A percentile compares a stretch with the other conserved stretches of the same genome.
These are phyloP conservation scores for Gossypium turneri DNA, from an alignment of 345 rosid genomes.

Conservation along the genomic window DNA sequence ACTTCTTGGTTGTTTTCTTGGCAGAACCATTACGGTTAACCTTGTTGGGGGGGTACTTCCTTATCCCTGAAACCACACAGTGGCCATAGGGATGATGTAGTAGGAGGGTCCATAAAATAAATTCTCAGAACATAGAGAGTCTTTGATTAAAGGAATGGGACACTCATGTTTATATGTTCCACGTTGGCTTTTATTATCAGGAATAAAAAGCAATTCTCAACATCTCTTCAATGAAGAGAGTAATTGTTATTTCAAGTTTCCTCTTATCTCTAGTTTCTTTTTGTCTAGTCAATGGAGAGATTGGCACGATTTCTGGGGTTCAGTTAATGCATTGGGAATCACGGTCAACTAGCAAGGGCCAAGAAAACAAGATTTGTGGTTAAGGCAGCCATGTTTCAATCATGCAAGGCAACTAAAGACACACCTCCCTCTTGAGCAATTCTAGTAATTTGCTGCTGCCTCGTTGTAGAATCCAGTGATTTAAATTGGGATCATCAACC, in stretches of 20 bases:
- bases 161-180: slow-evolving; percentile 26
- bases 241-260: slow-evolving; percentile 5
- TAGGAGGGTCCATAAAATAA: no score
- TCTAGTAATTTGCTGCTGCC: slow-evolving; percentile 11
- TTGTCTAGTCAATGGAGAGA: neutral
- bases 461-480: neutral
- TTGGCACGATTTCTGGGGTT: neutral
- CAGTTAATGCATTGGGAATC: neutral
- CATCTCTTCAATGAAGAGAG: slow-evolving; percentile 13
- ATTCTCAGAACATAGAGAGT: slow-evolving; percentile 4
- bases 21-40: no score
- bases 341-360: slow-evolving; percentile 10
- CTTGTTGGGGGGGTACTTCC: no score
- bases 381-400: slow-evolving; percentile 34
- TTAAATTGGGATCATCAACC: neutral
- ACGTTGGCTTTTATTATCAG: slow-evolving; percentile 20
- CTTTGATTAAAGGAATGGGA: slow-evolving; percentile 28
- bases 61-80: no score
- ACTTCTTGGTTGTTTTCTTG: no score
- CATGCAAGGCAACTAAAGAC: slow-evolving; percentile 32
- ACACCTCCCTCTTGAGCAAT: slow-evolving; percentile 24
- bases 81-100: no score
- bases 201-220: slow-evolving; percentile 24
- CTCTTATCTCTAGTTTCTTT: neutral
- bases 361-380: slow-evolving; percentile 21